Base-by-base conservation (phyloP, 805 yeast genomes). In the Barnettozyma sucrosica region DNA sequence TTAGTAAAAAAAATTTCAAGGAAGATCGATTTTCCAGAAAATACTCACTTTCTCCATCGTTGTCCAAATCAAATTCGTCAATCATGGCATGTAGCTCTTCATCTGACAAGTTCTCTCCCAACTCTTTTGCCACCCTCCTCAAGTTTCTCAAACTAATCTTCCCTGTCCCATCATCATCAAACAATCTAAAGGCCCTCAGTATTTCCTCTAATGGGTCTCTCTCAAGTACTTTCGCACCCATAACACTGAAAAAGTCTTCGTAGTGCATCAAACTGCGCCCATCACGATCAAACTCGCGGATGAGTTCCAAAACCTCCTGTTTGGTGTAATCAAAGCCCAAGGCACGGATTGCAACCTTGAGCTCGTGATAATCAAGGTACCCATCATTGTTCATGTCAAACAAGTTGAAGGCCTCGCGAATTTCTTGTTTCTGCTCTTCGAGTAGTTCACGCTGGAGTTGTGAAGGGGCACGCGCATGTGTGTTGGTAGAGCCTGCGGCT, bases 11-110 rank as follows among this genome's bases (percentile, higher is more conserved):
- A 2, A 26, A 11, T 24, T 36, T 11, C 5, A 9, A 7, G 11
- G 11, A 5, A 14, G 16, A 28, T 28, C n/a, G 32, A 28, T 9
- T 14, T 28, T 28, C 16, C 32, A 28, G 16, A 28, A 11, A 14
- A 16, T 28, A 45, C 51, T 47, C 21, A 44, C 57, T 90, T 55
- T 87, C 96, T 44, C 98, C 98, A 65, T 93, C 98, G 47, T 88
- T 95, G 63, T 93, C 97, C 44, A 90, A 69, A 67, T 93, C 99
- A 62, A 93, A 93, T 65, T 92, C 98, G 52, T 90, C 96, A 54
- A 93, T 93, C 99, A 93, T 93, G 5, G 97, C 97, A 55, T 86
- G 76, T 44, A 93, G 71, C 61, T 93, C 99, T 50, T 89, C 96
- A 56, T 93, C 99, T 6, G 88, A 82, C 49, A 93, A 69, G 56